Evolutionary conservation across 257 asterid genomes (phyloP), one percentile per base, ranked within the genome.

Genomic region (Plantago major): DNA sequence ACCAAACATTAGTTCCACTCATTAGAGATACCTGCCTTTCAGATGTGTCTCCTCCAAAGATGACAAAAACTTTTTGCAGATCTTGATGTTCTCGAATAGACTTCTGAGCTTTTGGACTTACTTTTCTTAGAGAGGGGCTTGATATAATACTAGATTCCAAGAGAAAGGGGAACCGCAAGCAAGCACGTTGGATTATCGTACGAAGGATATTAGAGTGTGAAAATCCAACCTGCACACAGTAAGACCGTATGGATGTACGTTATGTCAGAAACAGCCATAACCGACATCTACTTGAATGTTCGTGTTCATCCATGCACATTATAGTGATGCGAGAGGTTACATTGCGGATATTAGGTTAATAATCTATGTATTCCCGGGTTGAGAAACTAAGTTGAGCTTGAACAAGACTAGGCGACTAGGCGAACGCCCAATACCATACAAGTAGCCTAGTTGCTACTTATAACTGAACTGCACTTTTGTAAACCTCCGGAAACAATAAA

Each of bases 1-100:
- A 77, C 96, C 96, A 88, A 70, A 88, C 96, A 77, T 88, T 88
- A 44, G 96, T 85, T 82, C 97, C 97, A 67, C 97, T 89, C 94
- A 86, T 89, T 61, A 89, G 89, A 70, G 97, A 89, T 75, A 89
- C 97, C 76, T 89, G 97, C 56, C 97, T 76, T 65, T 89, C 97
- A 10, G 95, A 89, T 66, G 94, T 78, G 72, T 84, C 83, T 65
- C 97, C 97, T 62, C 97, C 97, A 65, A 89, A 86, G 73, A 86
- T 74, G 70, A 89, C 89, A 74, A 80, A 86, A 47, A 81, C 93
- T 75, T 86, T 89, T 58, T 28, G 70, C 42, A 53, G 50, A 50
- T 75, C 70, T 55, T n/a, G n/a, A n/a, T n/a, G n/a, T n/a, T n/a
- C n/a, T n/a, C n/a, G n/a, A n/a, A n/a, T n/a, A n/a, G n/a, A n/a